Evolutionary conservation across 768 basidiomycete species (phyloP).

Genomic region (Pleurotus tuoliensis): DNA sequence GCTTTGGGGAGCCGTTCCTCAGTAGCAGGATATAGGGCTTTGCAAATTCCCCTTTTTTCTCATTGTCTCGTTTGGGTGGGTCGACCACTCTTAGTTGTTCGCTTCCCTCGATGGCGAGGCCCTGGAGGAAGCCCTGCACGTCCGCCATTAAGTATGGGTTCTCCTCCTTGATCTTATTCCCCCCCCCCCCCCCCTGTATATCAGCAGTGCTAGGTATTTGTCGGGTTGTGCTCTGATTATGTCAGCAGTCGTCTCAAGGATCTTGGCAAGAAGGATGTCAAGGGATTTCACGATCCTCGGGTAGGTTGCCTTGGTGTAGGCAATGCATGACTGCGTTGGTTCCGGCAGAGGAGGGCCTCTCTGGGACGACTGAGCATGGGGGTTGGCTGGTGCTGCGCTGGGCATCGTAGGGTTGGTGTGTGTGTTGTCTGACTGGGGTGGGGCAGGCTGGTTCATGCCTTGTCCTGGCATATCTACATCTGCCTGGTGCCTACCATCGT

Average conservation of each 20-base stretch:
- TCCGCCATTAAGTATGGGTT: not conserved
- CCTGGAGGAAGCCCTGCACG: not conserved
- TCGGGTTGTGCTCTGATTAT: not conserved
- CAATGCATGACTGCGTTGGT: not conserved
- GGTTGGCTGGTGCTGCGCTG: too few species aligned
- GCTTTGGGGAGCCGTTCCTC: not conserved
- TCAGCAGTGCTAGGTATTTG: not conserved
- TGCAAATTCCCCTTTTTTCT: not conserved
- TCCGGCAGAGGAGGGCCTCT: too few species aligned
- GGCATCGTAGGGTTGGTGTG: too few species aligned
- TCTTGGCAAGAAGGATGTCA: not conserved
- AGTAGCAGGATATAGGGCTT: not conserved
- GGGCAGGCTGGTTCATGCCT: too few species aligned
- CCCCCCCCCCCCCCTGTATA: not conserved
- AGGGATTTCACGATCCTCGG: not conserved
- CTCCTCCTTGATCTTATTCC: not conserved
- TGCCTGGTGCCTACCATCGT: too few species aligned
- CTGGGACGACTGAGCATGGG: too few species aligned
- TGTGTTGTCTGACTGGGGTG: too few species aligned
- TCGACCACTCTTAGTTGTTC: not conserved
- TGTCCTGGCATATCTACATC: too few species aligned
- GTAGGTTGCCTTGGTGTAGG: not conserved
- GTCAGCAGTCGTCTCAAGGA: not conserved
- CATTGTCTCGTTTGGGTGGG: not conserved
- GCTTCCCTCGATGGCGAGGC: not conserved